phyloP scores from a whole-genome alignment of 2,329 filamentous ascomycete genomes.

The Aureobasidium uvarum region DNA sequence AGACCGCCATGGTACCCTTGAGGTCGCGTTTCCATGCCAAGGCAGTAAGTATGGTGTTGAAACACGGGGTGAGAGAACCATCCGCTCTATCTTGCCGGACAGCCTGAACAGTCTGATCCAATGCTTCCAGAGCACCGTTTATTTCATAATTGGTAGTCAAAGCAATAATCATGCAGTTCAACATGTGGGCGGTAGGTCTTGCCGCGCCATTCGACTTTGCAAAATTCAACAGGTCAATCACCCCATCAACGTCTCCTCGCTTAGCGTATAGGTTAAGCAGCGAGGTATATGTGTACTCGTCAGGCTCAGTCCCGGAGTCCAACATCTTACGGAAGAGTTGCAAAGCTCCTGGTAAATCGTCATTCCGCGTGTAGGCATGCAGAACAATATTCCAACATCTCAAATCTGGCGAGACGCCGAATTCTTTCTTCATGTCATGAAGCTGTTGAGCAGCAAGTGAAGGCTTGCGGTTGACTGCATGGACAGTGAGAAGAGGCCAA shows the following conservation, averaged over 20 bases:
- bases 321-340: conserved; percentile 62
- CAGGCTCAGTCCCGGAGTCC: conserved; percentile 51
- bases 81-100: conserved; percentile 45
- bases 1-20: conserved; percentile 53
- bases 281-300: conserved; percentile 65
- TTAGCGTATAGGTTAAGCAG: conserved; percentile 70
- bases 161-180: conserved; percentile 65
- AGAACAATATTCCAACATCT: conserved; percentile 75
- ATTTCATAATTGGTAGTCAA: conserved; percentile 51
- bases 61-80: conserved; percentile 62
- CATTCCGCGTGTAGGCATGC: conserved; percentile 64
- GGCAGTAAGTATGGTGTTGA: conserved; percentile 73
- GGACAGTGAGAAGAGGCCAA: conserved; percentile 63
- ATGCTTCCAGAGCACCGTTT: conserved; percentile 50
- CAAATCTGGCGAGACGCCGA: conserved; percentile 57
- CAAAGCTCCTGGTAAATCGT: conserved; percentile 66
- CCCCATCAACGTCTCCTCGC: conserved; percentile 69
- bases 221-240: conserved; percentile 62
- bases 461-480: conserved; percentile 67
- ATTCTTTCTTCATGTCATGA: conserved; percentile 57
- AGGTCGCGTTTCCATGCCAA: conserved; percentile 64
- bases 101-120: conserved; percentile 52
- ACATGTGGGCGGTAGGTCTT: conserved; percentile 56
- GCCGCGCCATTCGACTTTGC: conserved; percentile 55
- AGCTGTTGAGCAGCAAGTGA: conserved; percentile 60